phyloP scores from a whole-genome alignment of 2,329 filamentous ascomycete genomes.

The Botrytis porri region DNA sequence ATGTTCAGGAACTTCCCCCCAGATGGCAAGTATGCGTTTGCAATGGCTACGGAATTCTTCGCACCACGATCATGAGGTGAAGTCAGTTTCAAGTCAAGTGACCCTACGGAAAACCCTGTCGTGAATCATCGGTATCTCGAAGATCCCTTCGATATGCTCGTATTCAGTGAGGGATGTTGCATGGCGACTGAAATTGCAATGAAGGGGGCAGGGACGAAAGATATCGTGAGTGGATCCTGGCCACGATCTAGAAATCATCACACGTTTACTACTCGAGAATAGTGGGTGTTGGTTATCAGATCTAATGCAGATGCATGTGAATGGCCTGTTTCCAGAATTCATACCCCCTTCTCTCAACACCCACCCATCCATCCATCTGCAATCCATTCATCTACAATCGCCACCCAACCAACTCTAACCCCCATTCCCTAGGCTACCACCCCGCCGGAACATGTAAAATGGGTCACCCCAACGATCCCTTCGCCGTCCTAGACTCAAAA shows the following conservation, averaged over 20 bases:
- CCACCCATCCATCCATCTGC: too few relatives aligned
- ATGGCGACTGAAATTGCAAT: background rate
- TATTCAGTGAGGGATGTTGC: background rate
- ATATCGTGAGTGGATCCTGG: background rate
- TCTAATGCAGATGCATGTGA: background rate
- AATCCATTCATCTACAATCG: background rate
- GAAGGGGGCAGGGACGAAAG: background rate
- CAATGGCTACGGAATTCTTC: background rate
- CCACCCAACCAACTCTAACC: background rate
- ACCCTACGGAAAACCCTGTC: background rate
- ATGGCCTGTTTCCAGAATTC: background rate
- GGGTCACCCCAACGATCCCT: background rate
- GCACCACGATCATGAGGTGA: background rate
- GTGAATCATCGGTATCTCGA: background rate
- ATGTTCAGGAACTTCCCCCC: background rate
- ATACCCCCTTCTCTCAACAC: fast-evolving
- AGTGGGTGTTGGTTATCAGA: background rate
- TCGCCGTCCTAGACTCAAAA: background rate
- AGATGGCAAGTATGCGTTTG: background rate
- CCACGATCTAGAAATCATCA: background rate
- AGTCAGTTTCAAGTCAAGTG: background rate
- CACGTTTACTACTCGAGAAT: background rate
- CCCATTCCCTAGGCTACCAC: background rate
- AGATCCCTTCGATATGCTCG: background rate
- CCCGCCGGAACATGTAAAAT: slow-evolving; percentile 1